phyloP scores from a whole-genome alignment of 106 monocot genomes.

The Cymbidium sinense region DNA sequence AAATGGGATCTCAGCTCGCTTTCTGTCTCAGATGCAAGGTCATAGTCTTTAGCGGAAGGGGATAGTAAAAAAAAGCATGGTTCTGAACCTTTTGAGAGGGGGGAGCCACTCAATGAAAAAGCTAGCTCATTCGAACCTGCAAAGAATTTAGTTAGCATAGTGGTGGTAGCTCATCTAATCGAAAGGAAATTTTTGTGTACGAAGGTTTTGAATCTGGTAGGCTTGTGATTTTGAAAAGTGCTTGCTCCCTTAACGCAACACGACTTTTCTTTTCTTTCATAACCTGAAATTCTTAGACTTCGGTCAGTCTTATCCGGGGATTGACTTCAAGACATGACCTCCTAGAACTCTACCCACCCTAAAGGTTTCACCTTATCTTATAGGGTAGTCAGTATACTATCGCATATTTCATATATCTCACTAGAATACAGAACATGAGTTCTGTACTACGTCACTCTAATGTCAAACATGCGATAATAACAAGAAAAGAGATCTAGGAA shows the following conservation, averaged over 20 bases:
- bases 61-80: constrained; percentile 4
- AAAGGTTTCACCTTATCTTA: background rate
- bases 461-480: constrained; percentile 5
- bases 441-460: constrained; percentile 1
- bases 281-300: constrained; percentile 1
- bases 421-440: background rate
- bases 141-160: background rate
- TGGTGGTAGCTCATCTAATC: constrained; percentile 2
- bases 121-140: constrained; percentile 4
- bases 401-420: background rate
- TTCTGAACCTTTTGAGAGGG: background rate
- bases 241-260: too few relatives aligned
- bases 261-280: background rate
- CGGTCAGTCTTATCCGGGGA: background rate
- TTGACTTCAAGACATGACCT: background rate
- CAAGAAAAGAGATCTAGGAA: constrained; percentile 7
- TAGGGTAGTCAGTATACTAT: background rate
- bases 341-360: constrained; percentile 6
- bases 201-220: background rate
- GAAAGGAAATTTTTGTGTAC: background rate
- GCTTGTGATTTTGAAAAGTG: background rate
- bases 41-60: background rate
- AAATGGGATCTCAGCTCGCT: background rate
- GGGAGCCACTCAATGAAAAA: constrained; percentile 8
- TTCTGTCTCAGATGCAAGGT: constrained; percentile 2